These are phyloP conservation scores for Orbilia ellipsospora DNA, from an alignment of 2,329 filamentous ascomycete genomes.

Conservation along the genomic window DNA sequence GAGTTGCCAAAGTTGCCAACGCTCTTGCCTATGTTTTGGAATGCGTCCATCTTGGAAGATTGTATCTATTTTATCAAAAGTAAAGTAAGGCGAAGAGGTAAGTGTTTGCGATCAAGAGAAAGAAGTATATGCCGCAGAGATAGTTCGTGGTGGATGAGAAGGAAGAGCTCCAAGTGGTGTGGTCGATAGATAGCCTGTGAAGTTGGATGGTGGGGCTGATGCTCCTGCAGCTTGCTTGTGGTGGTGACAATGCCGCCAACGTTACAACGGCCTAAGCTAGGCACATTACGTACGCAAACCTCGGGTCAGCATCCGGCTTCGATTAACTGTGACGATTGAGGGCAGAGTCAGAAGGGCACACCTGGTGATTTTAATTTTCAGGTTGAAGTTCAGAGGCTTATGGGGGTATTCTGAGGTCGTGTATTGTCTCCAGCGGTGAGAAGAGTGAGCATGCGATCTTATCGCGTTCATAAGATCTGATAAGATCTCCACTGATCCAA, in stretches of 20 bases:
- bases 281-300: slow-evolving; percentile 28
- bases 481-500: slow-evolving; percentile 8
- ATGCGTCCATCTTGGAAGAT: slow-evolving; percentile 72
- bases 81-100: neutral
- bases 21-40: slow-evolving; percentile 65
- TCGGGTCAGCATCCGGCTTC: slow-evolving; percentile 6
- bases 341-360: slow-evolving; percentile 5
- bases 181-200: slow-evolving; percentile 12
- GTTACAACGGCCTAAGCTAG: slow-evolving; percentile 23
- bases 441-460: slow-evolving; percentile 1
- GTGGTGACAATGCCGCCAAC: slow-evolving; percentile 31
- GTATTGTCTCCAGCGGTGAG: too few relatives aligned
- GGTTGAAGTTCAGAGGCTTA: neutral
- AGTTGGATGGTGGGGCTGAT: slow-evolving; percentile 43
- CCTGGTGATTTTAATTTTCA: slow-evolving; percentile 1
- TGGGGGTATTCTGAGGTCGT: too few relatives aligned
- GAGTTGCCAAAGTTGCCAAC: slow-evolving; percentile 69
- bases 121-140: slow-evolving; percentile 4
- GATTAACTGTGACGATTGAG: neutral
- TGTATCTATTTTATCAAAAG: neutral
- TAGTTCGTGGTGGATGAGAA: slow-evolving; percentile 21
- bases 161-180: slow-evolving; percentile 28
- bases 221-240: slow-evolving; percentile 26
- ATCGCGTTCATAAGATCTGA: slow-evolving; percentile 18
- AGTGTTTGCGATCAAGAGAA: slow-evolving; percentile 2